Evolutionary conservation across 2,329 filamentous ascomycete genomes (phyloP).

Genomic region (Fusarium tanahbumbuense): DNA sequence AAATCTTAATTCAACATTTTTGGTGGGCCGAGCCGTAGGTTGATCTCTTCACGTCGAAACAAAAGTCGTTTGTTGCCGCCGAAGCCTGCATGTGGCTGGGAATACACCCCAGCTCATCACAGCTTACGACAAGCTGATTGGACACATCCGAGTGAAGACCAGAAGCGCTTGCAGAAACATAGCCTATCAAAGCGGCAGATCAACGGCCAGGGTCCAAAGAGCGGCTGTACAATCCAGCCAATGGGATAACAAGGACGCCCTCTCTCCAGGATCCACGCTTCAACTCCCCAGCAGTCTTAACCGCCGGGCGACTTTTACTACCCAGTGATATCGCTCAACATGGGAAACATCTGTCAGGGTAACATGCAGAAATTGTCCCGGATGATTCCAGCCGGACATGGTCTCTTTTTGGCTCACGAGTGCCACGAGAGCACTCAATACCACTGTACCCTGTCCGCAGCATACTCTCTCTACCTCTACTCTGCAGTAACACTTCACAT

Average conservation of each 20-base stretch:
- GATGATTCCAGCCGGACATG: slow-evolving; percentile 22
- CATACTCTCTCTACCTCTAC: slow-evolving; percentile 5
- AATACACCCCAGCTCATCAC: slow-evolving; percentile 52
- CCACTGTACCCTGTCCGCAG: slow-evolving; percentile 8
- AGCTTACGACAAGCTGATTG: slow-evolving; percentile 53
- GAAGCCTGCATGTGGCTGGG: slow-evolving; percentile 55
- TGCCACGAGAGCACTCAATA: slow-evolving; percentile 20
- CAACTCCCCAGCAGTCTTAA: slow-evolving; percentile 38
- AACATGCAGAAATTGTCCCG: slow-evolving; percentile 29
- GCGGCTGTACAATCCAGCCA: slow-evolving; percentile 33
- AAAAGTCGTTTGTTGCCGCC: slow-evolving; percentile 57
- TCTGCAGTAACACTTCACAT: slow-evolving; percentile 24
- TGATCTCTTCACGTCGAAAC: slow-evolving; percentile 45
- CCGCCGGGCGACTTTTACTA: slow-evolving; percentile 24
- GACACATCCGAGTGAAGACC: slow-evolving; percentile 41
- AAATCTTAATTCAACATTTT: slow-evolving; percentile 22
- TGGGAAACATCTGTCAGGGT: slow-evolving; percentile 22
- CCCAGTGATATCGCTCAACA: slow-evolving; percentile 31
- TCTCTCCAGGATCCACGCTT: slow-evolving; percentile 40
- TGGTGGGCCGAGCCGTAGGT: slow-evolving; percentile 23
- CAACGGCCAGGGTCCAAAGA: slow-evolving; percentile 28
- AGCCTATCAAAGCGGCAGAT: slow-evolving; percentile 45
- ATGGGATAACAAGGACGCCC: slow-evolving; percentile 26
- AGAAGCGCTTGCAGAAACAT: slow-evolving; percentile 39
- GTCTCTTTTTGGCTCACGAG: slow-evolving; percentile 7